Base-by-base conservation (phyloP, 371 early-diverging fungal genomes). In the Mortierella sp. region DNA sequence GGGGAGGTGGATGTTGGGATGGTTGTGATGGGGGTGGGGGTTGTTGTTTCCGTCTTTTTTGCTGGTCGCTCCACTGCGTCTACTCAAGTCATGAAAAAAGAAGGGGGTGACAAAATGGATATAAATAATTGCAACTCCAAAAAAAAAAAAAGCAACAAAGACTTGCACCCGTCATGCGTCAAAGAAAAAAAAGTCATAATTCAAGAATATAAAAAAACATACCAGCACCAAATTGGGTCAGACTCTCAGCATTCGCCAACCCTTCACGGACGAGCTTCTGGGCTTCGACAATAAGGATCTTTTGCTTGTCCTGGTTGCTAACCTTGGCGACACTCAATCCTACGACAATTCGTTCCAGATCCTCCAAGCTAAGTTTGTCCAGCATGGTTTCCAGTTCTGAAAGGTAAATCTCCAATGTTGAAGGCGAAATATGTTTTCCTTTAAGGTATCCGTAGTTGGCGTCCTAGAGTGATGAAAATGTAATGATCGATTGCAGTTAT, bases 361-460 rank as follows among this genome's bases (percentile, higher is more conserved):
- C 87, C 50, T 90, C 89, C 9, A 88, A 73, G 45, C 73, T 38
- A 26, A 86, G 38, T 55, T 88, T 88, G 78, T 93, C 95, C 71
- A 95, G 83, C 80, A 96, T 88, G 65, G 92, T 91, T 79, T 96
- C 96, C 44, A 96, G 88, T 82, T 94, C 93, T 71, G 92, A 90
- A 24, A 94, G 88, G 76, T 94, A 93, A 47, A 89, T 84, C 38
- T 93, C 93, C 42, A 95, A 90, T 72, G 93, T 88, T 58, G 90
- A 91, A 54, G 92, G 90, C 24, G 94, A 84, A 8, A 91, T 84
- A 28, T 88, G 57, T 34, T 84, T 87, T 76, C 84, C 92, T 38
- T 90, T 89, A 31, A 90, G 78, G 50, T 95, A 89, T 84, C 94
- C 96, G 88, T 95, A 96, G 91, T 95, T 94, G 89, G 95, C 90